Evolutionary conservation across 345 rosid species (phyloP), one percentile per base, ranked within the genome.

Genomic region (Euphorbia lathyris): DNA sequence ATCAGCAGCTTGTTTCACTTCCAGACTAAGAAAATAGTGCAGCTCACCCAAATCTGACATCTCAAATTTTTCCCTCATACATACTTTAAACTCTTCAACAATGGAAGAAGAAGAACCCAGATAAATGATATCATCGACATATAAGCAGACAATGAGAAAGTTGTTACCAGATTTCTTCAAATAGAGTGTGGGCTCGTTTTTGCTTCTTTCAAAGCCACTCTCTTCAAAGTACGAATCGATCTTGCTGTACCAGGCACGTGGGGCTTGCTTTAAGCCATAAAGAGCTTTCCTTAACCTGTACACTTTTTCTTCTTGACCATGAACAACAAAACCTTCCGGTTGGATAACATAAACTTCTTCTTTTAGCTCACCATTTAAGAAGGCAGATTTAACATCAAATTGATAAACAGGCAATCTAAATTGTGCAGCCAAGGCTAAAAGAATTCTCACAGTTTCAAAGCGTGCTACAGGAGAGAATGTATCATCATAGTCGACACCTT

Each of bases 181-280:
- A 50, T 50, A 14, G 12, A 4, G 55, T 50, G 55, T 50, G n/a
- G 22, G 55, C 55, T 50, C 55, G 12, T 50, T 50, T 7, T 50
- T 50, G 55, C 55, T 50, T 50, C 55, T 14, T 7, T 50, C 55
- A 50, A 50, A 50, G n/a, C 55, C 55, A 50, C 55, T 50, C 55
- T 50, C 22, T 10, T 11, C 2, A 50, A 50, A 50, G 12, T 50
- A 14, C 0, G n/a, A 50, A 50, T 50, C 55, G 22, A 50, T 50
- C 22, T 50, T 50, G 55, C 5, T 4, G 55, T 50, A 50, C 55
- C 55, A 50, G 0, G 55, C 55, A 50, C 22, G 55, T 17, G 22
- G 55, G n/a, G 55, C 55, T 50, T 50, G 55, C 22, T 50, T 50
- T 7, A 50, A 50, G 55, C 55, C 55, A n/a, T 14, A 43, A 11